Conservation (phyloP, 2,329 filamentous ascomycete genomes). For the Fusarium gaditjirri region DNA sequence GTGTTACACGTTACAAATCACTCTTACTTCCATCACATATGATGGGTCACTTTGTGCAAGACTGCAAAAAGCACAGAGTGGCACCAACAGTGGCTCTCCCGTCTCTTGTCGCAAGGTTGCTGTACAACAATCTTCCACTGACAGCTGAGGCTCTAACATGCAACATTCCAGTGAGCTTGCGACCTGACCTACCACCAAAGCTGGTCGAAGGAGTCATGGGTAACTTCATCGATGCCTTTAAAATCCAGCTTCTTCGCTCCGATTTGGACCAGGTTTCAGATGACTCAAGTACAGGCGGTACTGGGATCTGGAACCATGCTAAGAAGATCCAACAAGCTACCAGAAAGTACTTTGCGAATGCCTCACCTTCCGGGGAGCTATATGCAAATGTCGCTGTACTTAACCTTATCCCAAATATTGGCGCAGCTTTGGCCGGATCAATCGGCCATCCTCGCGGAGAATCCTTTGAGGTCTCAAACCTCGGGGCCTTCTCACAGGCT, state of each 20-base stretch:
- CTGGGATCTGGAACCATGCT: background rate
- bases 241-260: background rate
- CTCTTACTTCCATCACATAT: background rate
- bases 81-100: conserved; percentile 1
- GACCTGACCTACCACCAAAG: background rate
- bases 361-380: background rate
- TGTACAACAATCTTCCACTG: background rate
- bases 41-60: background rate
- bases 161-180: background rate
- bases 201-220: background rate
- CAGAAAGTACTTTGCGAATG: background rate
- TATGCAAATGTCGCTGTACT: background rate
- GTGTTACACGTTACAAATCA: background rate
- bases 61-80: background rate
- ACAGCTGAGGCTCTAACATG: background rate
- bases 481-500: background rate
- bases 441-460: background rate
- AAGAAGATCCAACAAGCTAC: conserved; percentile 5
- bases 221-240: conserved; percentile 7
- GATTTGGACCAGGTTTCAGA: background rate
- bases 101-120: background rate
- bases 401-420: background rate
- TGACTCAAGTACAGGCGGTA: background rate
- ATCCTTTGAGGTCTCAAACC: conserved; percentile 7
- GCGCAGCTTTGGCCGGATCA: background rate